Base-by-base conservation (phyloP, 2,329 filamentous ascomycete genomes). In the Cryphonectria naterciae region DNA sequence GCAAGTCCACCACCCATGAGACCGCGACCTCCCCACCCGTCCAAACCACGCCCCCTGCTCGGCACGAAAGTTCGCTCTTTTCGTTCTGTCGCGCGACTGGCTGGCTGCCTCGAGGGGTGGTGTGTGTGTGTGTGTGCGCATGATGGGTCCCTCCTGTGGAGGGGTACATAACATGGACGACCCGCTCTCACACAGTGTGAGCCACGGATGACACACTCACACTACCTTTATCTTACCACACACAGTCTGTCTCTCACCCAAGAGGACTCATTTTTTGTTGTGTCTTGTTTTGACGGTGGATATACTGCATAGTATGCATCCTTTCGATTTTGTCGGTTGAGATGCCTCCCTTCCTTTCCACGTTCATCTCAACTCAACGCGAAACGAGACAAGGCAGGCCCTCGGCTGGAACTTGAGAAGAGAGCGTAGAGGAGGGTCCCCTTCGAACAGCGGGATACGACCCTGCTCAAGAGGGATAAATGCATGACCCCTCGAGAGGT, bases 61-160 rank as follows among this genome's bases (percentile, higher is more conserved):
- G 17, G 58, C 28, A 35, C 56, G 28, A n/a, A 61, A 61, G 56
- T 35, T 37, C 58, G 35, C 58, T 39, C 19, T 39, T 61, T 39
- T 58, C 28, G 54, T 58, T 7, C 54, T 22, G 58, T 39, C 58
- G 58, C 35, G 58, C 58, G 58, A 39, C 58, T 61, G 58, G 58
- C 35, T 37, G 35, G 19, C 25, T 49, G 22, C 22, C 22, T 39
- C 58, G 35, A 37, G 35, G 19, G 35, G 58, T 32, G 54, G 52
- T 11, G 52, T 19, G 43, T 6, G 43, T 22, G 17, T 49, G 43
- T 6, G 43, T 49, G 58, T 32, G 25, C 35, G 54, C 35, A 39
- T 35, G 58, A 39, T 61, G 35, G 17, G 2, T 17, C 43, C 46
- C 46, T 49, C 22, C 32, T 61, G 25, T 15, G 28, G 25, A 58